Evolutionary conservation across 2,329 filamentous ascomycete genomes (phyloP), one percentile per base, ranked within the genome.

Genomic region (Fusarium torreyae): DNA sequence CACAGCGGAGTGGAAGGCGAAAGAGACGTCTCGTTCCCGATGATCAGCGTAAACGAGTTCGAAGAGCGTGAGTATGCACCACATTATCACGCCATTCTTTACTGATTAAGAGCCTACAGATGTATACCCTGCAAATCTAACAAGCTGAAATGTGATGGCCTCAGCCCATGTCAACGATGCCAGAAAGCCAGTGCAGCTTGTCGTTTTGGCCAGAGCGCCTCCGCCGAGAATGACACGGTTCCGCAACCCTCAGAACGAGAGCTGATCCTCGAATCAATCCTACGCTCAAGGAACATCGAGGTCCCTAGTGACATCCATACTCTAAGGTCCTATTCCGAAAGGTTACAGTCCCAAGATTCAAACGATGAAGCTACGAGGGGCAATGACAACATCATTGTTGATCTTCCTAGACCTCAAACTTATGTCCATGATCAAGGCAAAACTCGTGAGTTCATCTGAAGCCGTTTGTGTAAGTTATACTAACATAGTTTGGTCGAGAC

Each of bases 341-440:
- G 34, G 34, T 17, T 36, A 9, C 34, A 36, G 34, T 36, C 34
- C 7, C 34, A 36, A 36, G 34, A 36, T 17, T 9, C 34, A 17
- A 36, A 15, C 15, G 34, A 36, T 36, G 34, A 36, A 36, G 15
- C 14, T 15, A 9, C 49, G 4, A 52, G 45, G 18, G 72, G 15
- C 26, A 13, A 53, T 31, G 36, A 15, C 7, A 53, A n/a, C 7
- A 28, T 53, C 8, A 18, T 43, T 36, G 17, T 54, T 20, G 39
- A 44, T 13, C 39, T 20, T 9, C 39, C 26, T 9, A 33, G 18
- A 7, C 51, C 24, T 10, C 51, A 44, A 18, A 54, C 52, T 15
- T 55, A 55, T 26, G 42, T 55, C 14, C 40, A 44, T 7, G 52
- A 55, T 15, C 42, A 55, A 17, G 33, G 18, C 18, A 45, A 14